Evolutionary conservation across 108 stramenopile genomes (phyloP).

Genomic region (Cyclotella choctawhatcheeana): DNA sequence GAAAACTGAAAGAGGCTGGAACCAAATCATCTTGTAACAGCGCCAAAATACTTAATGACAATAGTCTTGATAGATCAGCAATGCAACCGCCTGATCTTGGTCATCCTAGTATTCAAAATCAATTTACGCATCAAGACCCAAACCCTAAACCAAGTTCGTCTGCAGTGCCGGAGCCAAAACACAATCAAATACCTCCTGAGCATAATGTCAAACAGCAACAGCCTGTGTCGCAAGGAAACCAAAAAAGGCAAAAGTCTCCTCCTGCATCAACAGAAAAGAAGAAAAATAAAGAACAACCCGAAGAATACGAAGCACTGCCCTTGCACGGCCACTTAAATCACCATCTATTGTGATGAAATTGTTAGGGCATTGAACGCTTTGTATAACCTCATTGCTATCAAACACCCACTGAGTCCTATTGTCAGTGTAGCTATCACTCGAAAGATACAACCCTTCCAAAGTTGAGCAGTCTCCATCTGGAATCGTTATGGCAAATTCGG

Average conservation of each 20-base stretch:
- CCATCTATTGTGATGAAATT: neutral
- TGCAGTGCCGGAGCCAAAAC: no score
- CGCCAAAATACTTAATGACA: neutral
- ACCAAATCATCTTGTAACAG: no score
- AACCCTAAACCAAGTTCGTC: neutral
- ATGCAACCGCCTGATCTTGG: neutral
- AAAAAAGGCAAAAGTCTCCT: neutral
- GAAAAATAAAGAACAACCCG: slow-evolving; percentile 27
- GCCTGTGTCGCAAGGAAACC: neutral
- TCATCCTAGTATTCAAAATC: neutral
- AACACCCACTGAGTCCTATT: neutral
- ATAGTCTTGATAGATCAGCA: neutral
- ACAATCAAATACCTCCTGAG: neutral
- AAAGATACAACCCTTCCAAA: neutral
- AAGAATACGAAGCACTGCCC: slow-evolving; percentile 30
- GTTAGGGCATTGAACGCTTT: neutral
- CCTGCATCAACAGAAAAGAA: slow-evolving; percentile 10
- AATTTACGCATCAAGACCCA: neutral
- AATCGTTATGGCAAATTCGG: neutral
- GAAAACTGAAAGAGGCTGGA: no score
- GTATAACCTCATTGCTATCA: neutral
- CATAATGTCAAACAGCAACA: neutral
- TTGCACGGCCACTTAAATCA: neutral
- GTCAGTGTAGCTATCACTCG: neutral
- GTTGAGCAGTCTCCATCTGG: neutral